phyloP scores from a whole-genome alignment of 2,329 filamentous ascomycete species.

The Venturia effusa region DNA sequence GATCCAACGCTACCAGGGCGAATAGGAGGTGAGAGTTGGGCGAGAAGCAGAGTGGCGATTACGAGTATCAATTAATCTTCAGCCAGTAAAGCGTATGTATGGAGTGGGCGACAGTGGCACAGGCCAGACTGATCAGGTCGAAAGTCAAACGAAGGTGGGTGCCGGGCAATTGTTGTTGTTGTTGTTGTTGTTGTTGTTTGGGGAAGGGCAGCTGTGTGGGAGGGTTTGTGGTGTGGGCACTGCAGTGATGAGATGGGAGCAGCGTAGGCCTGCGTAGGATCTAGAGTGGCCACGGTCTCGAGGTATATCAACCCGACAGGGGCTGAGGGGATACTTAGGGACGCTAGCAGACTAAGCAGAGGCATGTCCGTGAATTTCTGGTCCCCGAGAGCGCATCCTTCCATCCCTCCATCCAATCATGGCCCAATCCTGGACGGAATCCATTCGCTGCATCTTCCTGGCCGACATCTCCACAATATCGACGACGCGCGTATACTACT shows the following conservation, averaged over 20 bases:
- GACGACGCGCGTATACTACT: not conserved
- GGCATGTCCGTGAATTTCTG: not conserved
- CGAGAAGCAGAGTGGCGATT: not conserved
- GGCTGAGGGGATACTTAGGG: not conserved
- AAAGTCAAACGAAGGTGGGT: conserved; percentile 5
- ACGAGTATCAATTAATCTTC: not conserved
- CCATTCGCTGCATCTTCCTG: not conserved
- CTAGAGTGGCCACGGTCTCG: not conserved
- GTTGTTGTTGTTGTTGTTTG: too few species aligned
- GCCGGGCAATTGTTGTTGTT: not conserved
- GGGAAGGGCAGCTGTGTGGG: not conserved
- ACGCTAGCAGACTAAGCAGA: not conserved
- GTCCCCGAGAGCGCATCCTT: too few species aligned
- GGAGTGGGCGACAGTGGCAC: not conserved
- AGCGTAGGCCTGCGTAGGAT: not conserved
- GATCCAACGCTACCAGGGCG: not conserved
- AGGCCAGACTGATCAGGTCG: not conserved
- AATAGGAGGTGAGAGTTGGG: not conserved
- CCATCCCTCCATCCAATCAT: too few species aligned
- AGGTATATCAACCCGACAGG: not conserved
- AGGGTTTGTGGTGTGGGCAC: not conserved
- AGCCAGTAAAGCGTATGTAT: not conserved
- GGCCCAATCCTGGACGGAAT: not conserved
- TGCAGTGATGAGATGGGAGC: not conserved
- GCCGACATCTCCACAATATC: not conserved